Evolutionary conservation across 345 rosid genomes (phyloP).

Genomic region (Aethionema arabicum): DNA sequence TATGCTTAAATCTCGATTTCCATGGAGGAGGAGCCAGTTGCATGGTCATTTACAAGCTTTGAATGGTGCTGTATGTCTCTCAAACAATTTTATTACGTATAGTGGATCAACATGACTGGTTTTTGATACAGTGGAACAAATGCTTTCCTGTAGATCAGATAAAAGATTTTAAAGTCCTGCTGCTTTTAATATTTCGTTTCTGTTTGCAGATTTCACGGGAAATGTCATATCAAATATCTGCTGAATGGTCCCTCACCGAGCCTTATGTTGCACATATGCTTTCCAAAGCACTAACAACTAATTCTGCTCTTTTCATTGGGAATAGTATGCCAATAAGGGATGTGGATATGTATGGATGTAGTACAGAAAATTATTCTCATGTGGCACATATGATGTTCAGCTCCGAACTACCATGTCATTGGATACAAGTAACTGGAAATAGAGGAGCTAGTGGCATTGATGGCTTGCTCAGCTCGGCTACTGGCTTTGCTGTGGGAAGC

Average conservation of each 20-base stretch:
- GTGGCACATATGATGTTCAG: conserved; percentile 41
- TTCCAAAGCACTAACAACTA: conserved; percentile 57
- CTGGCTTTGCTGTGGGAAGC: conserved; percentile 92
- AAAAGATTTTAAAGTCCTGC: not conserved
- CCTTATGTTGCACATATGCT: conserved; percentile 71
- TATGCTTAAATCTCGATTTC: conserved; percentile 50
- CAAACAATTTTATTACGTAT: conserved; percentile 25
- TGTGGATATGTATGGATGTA: conserved; percentile 80
- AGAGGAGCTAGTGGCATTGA: conserved; percentile 99
- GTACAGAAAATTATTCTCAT: conserved; percentile 36
- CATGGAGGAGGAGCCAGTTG: conserved; percentile 46
- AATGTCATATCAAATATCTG: conserved; percentile 62
- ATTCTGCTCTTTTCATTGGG: conserved; percentile 79
- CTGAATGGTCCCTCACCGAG: conserved; percentile 68
- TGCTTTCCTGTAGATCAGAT: conserved; percentile 13
- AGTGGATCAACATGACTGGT: conserved; percentile 12
- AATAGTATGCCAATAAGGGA: conserved; percentile 98
- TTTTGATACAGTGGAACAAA: conserved; percentile 3
- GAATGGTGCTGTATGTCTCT: conserved; percentile 57
- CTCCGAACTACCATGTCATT: conserved; percentile 51
- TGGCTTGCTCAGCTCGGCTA: conserved; percentile 89
- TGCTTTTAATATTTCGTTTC: conserved; percentile 27
- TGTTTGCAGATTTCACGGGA: conserved; percentile 64
- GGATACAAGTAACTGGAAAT: conserved; percentile 80
- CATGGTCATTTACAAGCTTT: conserved; percentile 48